Evolutionary conservation across 139 green algal genomes (phyloP), one percentile per base, ranked within the genome.

Genomic region (Tetradesmus lagerheimii): DNA sequence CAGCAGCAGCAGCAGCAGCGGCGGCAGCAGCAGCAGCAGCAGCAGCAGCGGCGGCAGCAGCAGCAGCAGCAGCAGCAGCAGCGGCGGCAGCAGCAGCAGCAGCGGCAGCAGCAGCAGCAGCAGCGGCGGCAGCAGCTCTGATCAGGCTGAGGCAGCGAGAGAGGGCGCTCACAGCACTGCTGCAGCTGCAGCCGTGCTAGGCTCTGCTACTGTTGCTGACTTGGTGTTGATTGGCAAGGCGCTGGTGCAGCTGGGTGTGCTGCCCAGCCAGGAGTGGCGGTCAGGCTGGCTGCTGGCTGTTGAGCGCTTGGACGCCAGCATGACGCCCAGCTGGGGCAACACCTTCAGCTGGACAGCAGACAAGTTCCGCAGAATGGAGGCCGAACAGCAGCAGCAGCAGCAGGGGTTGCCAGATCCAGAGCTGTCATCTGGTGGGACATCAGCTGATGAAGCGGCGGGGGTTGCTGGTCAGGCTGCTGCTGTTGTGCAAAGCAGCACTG

Each of bases 211-310:
- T 62, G 83, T 39, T 67, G 38, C 37, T 67, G 64, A 88, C 20
- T 9, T 88, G 3, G 27, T 88, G 12, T 29, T 20, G 12, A 75
- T 89, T 35, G 85, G 85, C 20, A 84, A 37, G 43, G 76, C 71
- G n/a, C 25, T 83, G 53, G 85, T 53, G 29, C 43, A 38, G 29
- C 29, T 89, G 45, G 64, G 74, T 27, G 85, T 84, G 71, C 31
- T 89, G 43, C 71, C 71, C 20, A 41, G 50, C 5, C 14, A 57
- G 14, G 37, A 62, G 23, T 88, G 83, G 83, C 83, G 23, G 6
- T 18, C 47, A 23, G 34, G 16, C 1, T 88, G 83, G 83, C 4
- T 66, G 23, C 27, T 53, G n/a, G 83, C 35, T n/a, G 23, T 82
- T n/a, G 76, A 82, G 76, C 9, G 15, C 1, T 1, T 2, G 2